Evolutionary conservation across 176 grass and related monocot genomes (phyloP).

Genomic region (Puya raimondii): DNA sequence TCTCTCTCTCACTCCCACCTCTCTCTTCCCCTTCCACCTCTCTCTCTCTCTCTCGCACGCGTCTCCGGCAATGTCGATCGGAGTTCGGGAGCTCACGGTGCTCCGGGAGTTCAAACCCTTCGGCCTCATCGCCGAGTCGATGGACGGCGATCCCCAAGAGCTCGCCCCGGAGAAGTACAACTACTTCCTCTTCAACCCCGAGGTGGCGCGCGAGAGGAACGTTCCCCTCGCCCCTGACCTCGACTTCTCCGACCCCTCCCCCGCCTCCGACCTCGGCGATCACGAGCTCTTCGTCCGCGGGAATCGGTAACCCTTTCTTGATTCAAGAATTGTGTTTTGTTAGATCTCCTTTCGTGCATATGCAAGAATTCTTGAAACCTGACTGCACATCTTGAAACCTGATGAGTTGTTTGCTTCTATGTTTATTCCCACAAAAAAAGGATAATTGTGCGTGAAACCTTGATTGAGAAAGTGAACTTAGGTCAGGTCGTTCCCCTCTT

Average conservation of each 20-base stretch:
- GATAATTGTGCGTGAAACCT: too few species aligned
- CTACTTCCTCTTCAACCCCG: conserved; percentile 75
- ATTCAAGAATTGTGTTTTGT: neutral
- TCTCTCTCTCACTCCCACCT: neutral
- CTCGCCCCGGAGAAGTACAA: conserved; percentile 39
- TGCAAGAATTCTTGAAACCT: too few species aligned
- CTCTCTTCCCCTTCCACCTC: neutral
- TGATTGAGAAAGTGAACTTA: too few species aligned
- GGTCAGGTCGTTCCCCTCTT: too few species aligned
- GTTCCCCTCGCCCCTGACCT: conserved; percentile 25
- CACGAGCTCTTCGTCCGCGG: conserved; percentile 96
- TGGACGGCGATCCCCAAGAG: conserved; percentile 43
- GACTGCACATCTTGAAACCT: too few species aligned
- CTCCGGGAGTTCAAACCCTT: conserved; percentile 79
- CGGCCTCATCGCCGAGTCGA: conserved; percentile 55
- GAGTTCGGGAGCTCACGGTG: conserved; percentile 54
- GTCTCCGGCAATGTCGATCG: conserved; percentile 25
- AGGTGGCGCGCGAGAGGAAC: conserved; percentile 29
- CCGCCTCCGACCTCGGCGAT: conserved; percentile 47
- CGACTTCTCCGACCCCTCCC: conserved; percentile 13
- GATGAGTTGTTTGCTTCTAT: too few species aligned
- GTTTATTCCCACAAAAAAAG: too few species aligned
- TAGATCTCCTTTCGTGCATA: neutral
- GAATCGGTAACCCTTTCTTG: conserved; percentile 36
- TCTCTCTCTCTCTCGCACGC: neutral